Conservation (phyloP, 768 basidiomycete genomes). For the Russula sp. region DNA sequence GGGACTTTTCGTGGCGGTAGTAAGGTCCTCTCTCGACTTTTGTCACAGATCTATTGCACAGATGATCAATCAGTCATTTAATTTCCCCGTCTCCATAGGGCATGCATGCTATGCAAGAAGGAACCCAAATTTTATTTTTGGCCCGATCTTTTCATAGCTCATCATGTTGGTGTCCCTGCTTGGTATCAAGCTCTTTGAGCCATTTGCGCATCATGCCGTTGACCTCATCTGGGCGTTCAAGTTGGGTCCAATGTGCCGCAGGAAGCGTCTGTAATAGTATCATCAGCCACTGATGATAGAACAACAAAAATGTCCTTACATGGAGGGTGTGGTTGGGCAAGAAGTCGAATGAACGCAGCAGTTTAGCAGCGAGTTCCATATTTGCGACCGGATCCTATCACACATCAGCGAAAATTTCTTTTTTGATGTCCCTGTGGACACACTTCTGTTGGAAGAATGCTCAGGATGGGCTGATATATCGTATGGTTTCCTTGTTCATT, state of each 20-base stretch:
- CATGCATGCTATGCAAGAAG: slow-evolving; percentile 4
- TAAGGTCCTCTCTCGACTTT: background rate
- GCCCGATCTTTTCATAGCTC: slow-evolving; percentile 15
- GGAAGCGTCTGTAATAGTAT: slow-evolving; percentile 43
- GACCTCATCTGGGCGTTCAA: slow-evolving; percentile 54
- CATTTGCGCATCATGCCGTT: slow-evolving; percentile 53
- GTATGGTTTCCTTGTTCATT: slow-evolving; percentile 45
- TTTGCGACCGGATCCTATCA: slow-evolving; percentile 46
- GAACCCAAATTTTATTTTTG: background rate
- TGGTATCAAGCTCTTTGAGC: slow-evolving; percentile 38
- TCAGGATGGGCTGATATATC: slow-evolving; percentile 43
- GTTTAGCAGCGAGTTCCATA: slow-evolving; percentile 39
- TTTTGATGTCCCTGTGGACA: slow-evolving; percentile 18
- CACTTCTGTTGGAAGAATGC: slow-evolving; percentile 43
- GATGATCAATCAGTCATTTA: background rate
- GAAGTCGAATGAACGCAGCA: slow-evolving; percentile 35
- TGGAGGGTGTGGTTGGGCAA: slow-evolving; percentile 39
- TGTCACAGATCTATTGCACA: slow-evolving; percentile 3
- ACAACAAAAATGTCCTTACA: slow-evolving; percentile 33
- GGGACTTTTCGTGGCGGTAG: background rate
- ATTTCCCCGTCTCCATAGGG: background rate
- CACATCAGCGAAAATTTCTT: slow-evolving; percentile 6
- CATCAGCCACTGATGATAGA: slow-evolving; percentile 2
- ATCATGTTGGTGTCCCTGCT: slow-evolving; percentile 12
- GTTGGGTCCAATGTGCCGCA: slow-evolving; percentile 66